Evolutionary conservation across 2,329 filamentous ascomycete genomes (phyloP).

Genomic region (Nothopassalora personata): DNA sequence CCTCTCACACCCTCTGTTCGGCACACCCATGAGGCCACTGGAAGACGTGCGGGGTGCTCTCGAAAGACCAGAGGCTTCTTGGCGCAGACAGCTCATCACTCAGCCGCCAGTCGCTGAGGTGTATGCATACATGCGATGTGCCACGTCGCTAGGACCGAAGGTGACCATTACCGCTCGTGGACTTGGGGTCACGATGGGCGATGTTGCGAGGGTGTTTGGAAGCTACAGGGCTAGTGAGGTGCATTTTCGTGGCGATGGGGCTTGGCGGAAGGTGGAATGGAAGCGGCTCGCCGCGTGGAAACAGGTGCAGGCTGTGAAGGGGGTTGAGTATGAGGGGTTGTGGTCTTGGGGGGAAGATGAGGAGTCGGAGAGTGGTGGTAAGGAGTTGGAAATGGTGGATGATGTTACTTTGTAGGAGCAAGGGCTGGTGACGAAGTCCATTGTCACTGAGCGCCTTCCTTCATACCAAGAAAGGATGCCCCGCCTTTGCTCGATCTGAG

Average conservation of each 20-base stretch:
- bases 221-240: neutral
- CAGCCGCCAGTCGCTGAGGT: neutral
- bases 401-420: neutral
- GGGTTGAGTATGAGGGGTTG: neutral
- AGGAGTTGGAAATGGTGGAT: neutral
- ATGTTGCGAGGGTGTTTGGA: neutral
- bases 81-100: constrained; percentile 1
- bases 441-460: too few species aligned
- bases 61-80: neutral
- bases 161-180: neutral
- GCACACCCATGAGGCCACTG: neutral
- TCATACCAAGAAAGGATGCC: too few species aligned
- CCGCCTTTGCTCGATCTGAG: too few species aligned
- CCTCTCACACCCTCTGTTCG: neutral
- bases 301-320: neutral
- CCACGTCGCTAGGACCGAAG: neutral
- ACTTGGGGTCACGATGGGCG: neutral
- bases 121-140: neutral
- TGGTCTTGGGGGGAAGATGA: neutral
- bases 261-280: neutral
- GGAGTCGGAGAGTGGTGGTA: neutral
- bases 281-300: too few species aligned
- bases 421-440: too few species aligned
- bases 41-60: neutral
- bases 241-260: neutral